These are phyloP conservation scores for Fusarium anthophilum DNA, from an alignment of 2,329 filamentous ascomycete genomes.

Conservation along the genomic window DNA sequence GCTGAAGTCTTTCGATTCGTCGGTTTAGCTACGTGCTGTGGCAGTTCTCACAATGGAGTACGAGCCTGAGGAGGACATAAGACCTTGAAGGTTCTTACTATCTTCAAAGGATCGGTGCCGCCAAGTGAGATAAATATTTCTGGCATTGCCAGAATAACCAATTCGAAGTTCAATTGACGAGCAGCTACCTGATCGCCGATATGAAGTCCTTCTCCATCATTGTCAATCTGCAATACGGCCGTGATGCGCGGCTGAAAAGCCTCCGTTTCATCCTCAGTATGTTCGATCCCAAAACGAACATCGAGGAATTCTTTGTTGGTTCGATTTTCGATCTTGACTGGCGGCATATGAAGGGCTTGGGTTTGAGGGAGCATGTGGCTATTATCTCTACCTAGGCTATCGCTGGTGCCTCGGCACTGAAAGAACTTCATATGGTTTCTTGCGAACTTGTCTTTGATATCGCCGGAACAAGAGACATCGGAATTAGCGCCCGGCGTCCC, in stretches of 20 bases:
- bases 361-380: not conserved
- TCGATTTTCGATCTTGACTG: not conserved
- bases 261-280: not conserved
- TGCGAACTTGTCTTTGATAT: fast-evolving
- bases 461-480: fast-evolving
- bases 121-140: not conserved
- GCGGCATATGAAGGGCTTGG: not conserved
- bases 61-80: too few species aligned
- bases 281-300: not conserved
- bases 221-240: not conserved
- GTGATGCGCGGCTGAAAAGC: not conserved
- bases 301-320: not conserved
- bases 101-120: not conserved
- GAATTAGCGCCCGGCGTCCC: fast-evolving
- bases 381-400: not conserved
- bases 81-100: not conserved
- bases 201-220: not conserved
- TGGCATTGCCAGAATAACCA: not conserved
- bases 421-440: not conserved
- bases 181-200: not conserved
- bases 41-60: not conserved
- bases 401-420: not conserved
- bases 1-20: too few species aligned
- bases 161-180: not conserved
- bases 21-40: not conserved